phyloP scores from a whole-genome alignment of 1,284 basidiomycete species.

The Naganishia liquefaciens region DNA sequence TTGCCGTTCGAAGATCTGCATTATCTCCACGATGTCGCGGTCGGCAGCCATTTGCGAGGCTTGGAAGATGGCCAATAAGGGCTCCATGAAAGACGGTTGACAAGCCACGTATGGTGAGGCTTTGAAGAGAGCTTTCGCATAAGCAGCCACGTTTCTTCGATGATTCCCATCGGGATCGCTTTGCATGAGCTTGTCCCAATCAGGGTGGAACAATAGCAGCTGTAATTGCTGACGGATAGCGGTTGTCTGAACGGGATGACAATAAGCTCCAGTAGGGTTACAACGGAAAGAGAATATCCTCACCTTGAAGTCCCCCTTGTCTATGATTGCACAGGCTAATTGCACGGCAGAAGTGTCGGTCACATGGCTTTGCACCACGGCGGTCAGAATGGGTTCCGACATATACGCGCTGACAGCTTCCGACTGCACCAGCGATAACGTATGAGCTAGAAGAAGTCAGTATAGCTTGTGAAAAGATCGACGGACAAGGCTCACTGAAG shows the following conservation, averaged over 20 bases:
- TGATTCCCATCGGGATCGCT: slow-evolving; percentile 3
- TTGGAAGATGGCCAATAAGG: slow-evolving; percentile 70
- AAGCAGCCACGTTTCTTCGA: slow-evolving; percentile 39
- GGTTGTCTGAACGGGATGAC: slow-evolving; percentile 8
- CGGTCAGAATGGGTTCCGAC: slow-evolving; percentile 72
- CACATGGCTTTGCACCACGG: slow-evolving; percentile 65
- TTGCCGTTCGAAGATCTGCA: slow-evolving; percentile 74
- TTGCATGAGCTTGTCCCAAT: slow-evolving; percentile 56
- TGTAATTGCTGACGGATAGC: slow-evolving; percentile 33
- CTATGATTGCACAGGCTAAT: slow-evolving; percentile 59
- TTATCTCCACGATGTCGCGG: slow-evolving; percentile 67
- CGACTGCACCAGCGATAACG: background rate
- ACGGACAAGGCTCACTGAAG: slow-evolving; percentile 35
- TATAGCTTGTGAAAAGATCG: too few relatives aligned
- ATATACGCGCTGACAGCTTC: slow-evolving; percentile 61
- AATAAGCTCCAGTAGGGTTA: background rate
- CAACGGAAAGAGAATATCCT: slow-evolving; percentile 29
- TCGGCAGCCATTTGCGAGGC: slow-evolving; percentile 70
- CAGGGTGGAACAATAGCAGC: slow-evolving; percentile 20
- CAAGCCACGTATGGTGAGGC: slow-evolving; percentile 76
- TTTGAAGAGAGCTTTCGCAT: slow-evolving; percentile 68
- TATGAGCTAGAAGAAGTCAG: slow-evolving; percentile 6
- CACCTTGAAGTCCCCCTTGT: slow-evolving; percentile 64
- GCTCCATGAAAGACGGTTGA: slow-evolving; percentile 75
- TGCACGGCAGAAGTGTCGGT: slow-evolving; percentile 56